Conservation (phyloP, 192 early-diverging fungal genomes). For the Coemansia asiatica region DNA sequence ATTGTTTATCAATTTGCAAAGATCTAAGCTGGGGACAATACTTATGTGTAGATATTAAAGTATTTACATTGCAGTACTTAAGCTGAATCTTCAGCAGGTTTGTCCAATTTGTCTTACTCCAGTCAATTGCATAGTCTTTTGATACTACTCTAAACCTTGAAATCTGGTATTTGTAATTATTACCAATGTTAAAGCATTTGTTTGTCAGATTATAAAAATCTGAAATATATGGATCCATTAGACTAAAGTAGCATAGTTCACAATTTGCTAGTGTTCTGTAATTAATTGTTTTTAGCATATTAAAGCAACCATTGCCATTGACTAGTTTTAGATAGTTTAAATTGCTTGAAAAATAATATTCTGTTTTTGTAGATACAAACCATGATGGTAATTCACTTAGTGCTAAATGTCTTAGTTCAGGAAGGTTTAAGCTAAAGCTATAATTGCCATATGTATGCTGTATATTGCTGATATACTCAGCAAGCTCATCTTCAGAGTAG, state of each 20-base stretch:
- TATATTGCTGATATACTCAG: not conserved
- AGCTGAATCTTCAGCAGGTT: not conserved
- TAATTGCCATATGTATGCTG: not conserved
- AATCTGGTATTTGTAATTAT: not conserved
- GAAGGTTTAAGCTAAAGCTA: not conserved
- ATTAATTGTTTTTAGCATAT: not conserved
- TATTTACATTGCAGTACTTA: not conserved
- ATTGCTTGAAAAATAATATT: not conserved
- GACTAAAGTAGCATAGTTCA: too few relatives aligned
- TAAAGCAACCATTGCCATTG: not conserved
- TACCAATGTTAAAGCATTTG: not conserved
- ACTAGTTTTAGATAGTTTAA: not conserved
- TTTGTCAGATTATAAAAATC: not conserved
- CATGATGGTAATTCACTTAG: not conserved
- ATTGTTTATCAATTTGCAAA: not conserved
- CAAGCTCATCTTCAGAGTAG: not conserved
- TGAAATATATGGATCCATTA: too few relatives aligned
- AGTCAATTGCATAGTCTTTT: not conserved
- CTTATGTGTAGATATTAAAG: not conserved
- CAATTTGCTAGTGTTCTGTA: not conserved
- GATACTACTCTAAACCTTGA: not conserved
- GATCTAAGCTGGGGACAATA: not conserved
- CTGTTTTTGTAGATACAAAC: slow-evolving; percentile 2
- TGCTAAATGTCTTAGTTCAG: not conserved
- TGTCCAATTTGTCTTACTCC: not conserved